Evolutionary conservation across 1,284 basidiomycete genomes (phyloP).

Genomic region (Lentinula novae-zelandiae): DNA sequence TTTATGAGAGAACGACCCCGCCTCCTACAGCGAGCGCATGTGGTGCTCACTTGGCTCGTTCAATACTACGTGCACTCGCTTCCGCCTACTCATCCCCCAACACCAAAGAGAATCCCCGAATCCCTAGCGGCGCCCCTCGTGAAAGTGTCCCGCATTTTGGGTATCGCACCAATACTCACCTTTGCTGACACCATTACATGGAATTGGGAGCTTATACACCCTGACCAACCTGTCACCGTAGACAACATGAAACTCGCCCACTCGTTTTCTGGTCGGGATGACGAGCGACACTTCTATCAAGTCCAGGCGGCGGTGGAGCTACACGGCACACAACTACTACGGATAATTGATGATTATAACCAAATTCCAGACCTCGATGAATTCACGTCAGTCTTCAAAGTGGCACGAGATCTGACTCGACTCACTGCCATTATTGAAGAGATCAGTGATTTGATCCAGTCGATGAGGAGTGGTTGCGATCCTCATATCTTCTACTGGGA

Average conservation of each 20-base stretch:
- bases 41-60: constrained; percentile 85
- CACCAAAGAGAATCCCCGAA: constrained; percentile 60
- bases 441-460: constrained; percentile 65
- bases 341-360: constrained; percentile 82
- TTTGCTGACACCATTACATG: constrained; percentile 96
- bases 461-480: constrained; percentile 73
- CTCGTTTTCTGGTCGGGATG: constrained; percentile 81
- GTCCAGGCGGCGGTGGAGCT: constrained; percentile 86
- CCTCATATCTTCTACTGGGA: constrained; percentile 90
- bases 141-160: constrained; percentile 71
- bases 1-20: constrained; percentile 51
- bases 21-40: constrained; percentile 78
- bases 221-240: constrained; percentile 48
- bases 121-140: constrained; percentile 82
- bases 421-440: constrained; percentile 73
- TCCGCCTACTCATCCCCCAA: constrained; percentile 35
- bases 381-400: constrained; percentile 63
- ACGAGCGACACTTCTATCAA: constrained; percentile 87
- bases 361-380: constrained; percentile 73
- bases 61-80: constrained; percentile 89
- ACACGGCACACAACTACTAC: constrained; percentile 81
- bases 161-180: constrained; percentile 89
- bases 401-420: constrained; percentile 70
- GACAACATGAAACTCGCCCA: constrained; percentile 67
- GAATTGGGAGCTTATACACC: constrained; percentile 76